A percentile compares a stretch with the other conserved stretches of the same genome.
phyloP scores from a whole-genome alignment of 495 filamentous ascomycete genomes.

The Penicillium coffeae region DNA sequence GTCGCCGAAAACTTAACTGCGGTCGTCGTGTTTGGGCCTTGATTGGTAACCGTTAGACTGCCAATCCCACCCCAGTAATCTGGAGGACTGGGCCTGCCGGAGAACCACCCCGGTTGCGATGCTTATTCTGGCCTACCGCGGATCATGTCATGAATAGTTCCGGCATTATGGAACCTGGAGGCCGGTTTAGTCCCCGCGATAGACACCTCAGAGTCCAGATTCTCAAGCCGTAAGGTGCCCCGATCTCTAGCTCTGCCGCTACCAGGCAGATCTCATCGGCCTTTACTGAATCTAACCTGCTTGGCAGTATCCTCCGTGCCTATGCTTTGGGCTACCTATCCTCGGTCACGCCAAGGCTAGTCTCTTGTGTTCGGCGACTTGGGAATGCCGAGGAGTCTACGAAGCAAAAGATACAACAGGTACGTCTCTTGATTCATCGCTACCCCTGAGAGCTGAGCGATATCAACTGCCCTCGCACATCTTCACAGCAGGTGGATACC shows the following conservation, averaged over 20 bases:
- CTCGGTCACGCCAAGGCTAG: conserved; percentile 60
- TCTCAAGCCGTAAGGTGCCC: conserved; percentile 26
- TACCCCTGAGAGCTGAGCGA: no score
- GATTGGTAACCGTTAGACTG: conserved; percentile 4
- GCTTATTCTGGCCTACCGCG: conserved; percentile 14
- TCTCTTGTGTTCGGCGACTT: conserved; percentile 51
- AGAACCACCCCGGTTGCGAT: conserved; percentile 15
- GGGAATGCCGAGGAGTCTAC: conserved; percentile 41
- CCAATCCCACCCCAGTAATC: neutral
- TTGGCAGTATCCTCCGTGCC: conserved; percentile 61
- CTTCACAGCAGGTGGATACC: neutral
- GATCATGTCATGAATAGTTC: conserved; percentile 24
- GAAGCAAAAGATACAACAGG: conserved; percentile 38
- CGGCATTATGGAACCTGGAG: conserved; percentile 30
- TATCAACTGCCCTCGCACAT: neutral
- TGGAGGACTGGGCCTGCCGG: conserved; percentile 1
- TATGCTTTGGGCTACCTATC: conserved; percentile 74
- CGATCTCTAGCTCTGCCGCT: conserved; percentile 6
- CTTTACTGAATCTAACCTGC: conserved; percentile 7
- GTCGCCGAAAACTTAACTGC: conserved; percentile 3
- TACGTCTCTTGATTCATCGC: conserved; percentile 27
- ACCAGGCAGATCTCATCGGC: neutral
- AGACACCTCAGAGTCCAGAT: conserved; percentile 19
- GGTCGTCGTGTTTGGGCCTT: neutral
- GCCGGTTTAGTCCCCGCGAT: conserved; percentile 21